These are phyloP conservation scores for Apiospora arundinis DNA, from an alignment of 2,329 filamentous ascomycete genomes.

Conservation along the genomic window DNA sequence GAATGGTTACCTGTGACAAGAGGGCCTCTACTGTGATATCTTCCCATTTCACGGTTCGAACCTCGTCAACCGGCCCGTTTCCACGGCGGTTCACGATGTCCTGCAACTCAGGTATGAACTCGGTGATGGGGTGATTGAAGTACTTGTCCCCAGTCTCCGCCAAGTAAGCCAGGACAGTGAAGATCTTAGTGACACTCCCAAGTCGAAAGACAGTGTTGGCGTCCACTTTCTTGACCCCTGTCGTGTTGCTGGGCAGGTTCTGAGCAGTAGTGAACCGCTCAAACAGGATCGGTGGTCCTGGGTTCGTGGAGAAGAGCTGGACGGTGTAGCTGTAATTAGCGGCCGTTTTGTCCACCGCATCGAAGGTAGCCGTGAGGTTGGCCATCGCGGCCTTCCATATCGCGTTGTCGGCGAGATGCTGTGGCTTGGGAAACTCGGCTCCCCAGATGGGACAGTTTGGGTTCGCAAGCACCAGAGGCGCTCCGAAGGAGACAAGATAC, in stretches of 20 bases:
- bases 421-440: conserved; percentile 22
- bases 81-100: conserved; percentile 28
- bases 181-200: conserved; percentile 46
- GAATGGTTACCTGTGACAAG: conserved; percentile 30
- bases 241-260: conserved; percentile 38
- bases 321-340: conserved; percentile 21
- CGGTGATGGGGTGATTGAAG: conserved; percentile 47
- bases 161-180: conserved; percentile 45
- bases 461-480: conserved; percentile 5
- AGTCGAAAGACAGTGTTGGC: conserved; percentile 34
- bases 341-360: conserved; percentile 1
- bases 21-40: conserved; percentile 35
- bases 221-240: conserved; percentile 36
- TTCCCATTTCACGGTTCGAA: conserved; percentile 33
- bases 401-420: background rate
- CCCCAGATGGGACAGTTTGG: conserved; percentile 22
- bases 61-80: conserved; percentile 23
- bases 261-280: conserved; percentile 34
- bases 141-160: conserved; percentile 41
- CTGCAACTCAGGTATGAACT: conserved; percentile 47
- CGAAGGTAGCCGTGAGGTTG: conserved; percentile 14
- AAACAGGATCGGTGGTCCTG: conserved; percentile 20
- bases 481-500: background rate
- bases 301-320: conserved; percentile 23
- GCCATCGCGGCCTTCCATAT: conserved; percentile 22